A percentile compares a stretch with the other conserved stretches of the same genome.
These are phyloP conservation scores for Neonectria coccinea DNA, from an alignment of 2,329 filamentous ascomycete genomes.

Conservation along the genomic window DNA sequence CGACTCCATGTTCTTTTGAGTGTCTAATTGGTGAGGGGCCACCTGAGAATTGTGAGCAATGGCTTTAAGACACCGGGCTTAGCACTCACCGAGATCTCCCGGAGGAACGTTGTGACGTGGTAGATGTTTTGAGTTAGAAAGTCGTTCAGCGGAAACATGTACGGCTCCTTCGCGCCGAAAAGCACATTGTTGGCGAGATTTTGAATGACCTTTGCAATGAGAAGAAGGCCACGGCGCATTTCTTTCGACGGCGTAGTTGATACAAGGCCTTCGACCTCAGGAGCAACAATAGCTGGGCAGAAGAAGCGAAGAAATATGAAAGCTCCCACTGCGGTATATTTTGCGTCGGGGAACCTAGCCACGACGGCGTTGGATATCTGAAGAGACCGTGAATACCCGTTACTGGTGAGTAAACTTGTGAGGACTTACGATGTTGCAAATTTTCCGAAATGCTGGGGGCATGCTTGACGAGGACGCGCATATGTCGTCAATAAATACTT, in stretches of 20 bases:
- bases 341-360: conserved; percentile 73
- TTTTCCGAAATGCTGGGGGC: conserved; percentile 72
- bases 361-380: conserved; percentile 73
- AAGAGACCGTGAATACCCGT: background rate
- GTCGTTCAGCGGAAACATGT: conserved; percentile 78
- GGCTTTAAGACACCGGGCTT: background rate
- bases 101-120: conserved; percentile 73
- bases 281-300: conserved; percentile 77
- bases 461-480: conserved; percentile 72
- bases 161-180: conserved; percentile 78
- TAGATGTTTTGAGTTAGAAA: conserved; percentile 78
- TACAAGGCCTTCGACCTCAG: conserved; percentile 75
- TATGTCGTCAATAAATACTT: conserved; percentile 79
- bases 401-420: background rate
- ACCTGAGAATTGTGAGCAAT: conserved; percentile 50
- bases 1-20: conserved; percentile 58
- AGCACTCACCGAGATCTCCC: conserved; percentile 72
- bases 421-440: conserved; percentile 71
- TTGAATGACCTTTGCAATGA: conserved; percentile 79
- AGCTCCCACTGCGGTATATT: conserved; percentile 77
- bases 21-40: conserved; percentile 60
- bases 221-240: conserved; percentile 74
- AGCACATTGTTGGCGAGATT: conserved; percentile 79
- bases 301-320: conserved; percentile 80
- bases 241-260: conserved; percentile 71